Evolutionary conservation across 2,329 filamentous ascomycete species (phyloP), one percentile per base, ranked within the genome.

Genomic region (Botrytis byssoidea): DNA sequence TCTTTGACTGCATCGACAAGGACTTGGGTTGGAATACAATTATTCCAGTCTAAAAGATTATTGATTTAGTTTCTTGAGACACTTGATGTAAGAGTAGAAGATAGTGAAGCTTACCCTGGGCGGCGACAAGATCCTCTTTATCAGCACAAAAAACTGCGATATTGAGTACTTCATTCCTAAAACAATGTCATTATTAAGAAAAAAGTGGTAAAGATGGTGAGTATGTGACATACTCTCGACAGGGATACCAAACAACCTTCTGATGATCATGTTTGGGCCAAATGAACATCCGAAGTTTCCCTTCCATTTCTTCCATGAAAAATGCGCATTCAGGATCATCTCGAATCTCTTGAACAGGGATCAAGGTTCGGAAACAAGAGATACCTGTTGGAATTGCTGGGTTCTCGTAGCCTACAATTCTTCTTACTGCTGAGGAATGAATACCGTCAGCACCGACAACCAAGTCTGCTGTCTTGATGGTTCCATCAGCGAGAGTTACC

Each of bases 361-460:
- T 75, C 8, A 80, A 65, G 66, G 77, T 78, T 14, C 79, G 75
- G 63, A 78, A 79, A 18, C 75, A 76, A 37, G 60, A 70, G 9
- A 74, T 77, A 16, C 77, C 78, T 8, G 77, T 78, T 7, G 64
- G 63, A 20, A 55, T 20, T 10, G 73, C 55, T 20, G 66, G 57
- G 14, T 59, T 73, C 20, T 70, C 35, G 57, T 63, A 51, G 20
- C 66, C 66, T 2, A 35, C 22, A 4, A 73, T 20, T 59, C 40
- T 40, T 57, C 59, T 46, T 10, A 64, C 65, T 10, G 66, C 72
- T 6, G 32, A 7, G 22, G 73, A 73, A 73, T 76, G 75, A 6
- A 89, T 85, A 0, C 88, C 88, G 75, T 90, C 88, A 0, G 87
- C 88, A 4, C 87, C 88, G 4, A 90, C 75, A 3, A 90, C 77